phyloP scores from a whole-genome alignment of 345 rosid species.

The Aquilaria sinensis region DNA sequence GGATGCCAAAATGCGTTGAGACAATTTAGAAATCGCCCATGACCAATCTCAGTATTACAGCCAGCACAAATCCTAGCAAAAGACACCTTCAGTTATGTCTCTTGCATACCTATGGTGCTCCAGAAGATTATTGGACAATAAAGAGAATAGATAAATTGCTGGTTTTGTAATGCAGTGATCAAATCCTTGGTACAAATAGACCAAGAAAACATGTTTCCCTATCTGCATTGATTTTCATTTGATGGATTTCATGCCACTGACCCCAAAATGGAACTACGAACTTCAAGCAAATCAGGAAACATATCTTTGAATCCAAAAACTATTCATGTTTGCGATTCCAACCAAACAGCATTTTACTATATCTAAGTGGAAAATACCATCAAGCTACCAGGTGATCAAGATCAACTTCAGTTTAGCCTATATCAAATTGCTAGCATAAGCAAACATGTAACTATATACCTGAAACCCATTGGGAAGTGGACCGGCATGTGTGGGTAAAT shows the following conservation, averaged over 20 bases:
- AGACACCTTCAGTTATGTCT: constrained; percentile 8
- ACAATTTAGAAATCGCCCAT: constrained; percentile 81
- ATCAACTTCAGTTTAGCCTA: not conserved
- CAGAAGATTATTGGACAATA: not conserved
- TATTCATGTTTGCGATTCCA: too few species aligned
- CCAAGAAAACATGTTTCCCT: too few species aligned
- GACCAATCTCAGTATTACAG: constrained; percentile 84
- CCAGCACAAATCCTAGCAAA: constrained; percentile 85
- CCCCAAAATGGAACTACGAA: too few species aligned
- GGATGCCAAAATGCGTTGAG: constrained; percentile 90
- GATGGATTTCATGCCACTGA: too few species aligned
- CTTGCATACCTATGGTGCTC: constrained; percentile 3
- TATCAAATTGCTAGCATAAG: not conserved
- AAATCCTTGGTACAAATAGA: too few species aligned
- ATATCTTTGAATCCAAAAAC: too few species aligned
- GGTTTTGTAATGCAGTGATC: too few species aligned
- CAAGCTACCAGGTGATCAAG: too few species aligned
- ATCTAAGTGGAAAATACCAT: not conserved
- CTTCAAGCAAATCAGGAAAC: too few species aligned
- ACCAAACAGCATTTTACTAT: too few species aligned
- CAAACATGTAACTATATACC: constrained; percentile 36
- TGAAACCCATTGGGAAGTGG: constrained; percentile 59
- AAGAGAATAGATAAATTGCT: not conserved
- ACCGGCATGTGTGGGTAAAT: constrained; percentile 44
- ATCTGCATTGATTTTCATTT: too few species aligned